These are phyloP conservation scores for Penicillium oxalicum DNA, from an alignment of 2,329 filamentous ascomycete genomes.

Conservation along the genomic window DNA sequence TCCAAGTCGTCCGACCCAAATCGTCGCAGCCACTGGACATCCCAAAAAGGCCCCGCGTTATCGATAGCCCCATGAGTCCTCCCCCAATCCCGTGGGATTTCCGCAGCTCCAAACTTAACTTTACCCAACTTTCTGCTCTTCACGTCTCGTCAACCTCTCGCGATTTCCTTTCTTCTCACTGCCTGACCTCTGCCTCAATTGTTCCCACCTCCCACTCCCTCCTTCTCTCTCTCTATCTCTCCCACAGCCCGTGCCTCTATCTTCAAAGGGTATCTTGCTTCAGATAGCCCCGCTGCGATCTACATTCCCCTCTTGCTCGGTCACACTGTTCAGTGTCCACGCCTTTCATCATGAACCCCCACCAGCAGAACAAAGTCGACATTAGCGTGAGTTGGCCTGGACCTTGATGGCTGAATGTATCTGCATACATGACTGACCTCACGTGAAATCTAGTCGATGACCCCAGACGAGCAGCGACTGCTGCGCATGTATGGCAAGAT, in stretches of 20 bases:
- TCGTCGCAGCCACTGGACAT: neutral
- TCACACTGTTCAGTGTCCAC: slow-evolving; percentile 1
- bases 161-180: slow-evolving; percentile 1
- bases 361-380: slow-evolving; percentile 98
- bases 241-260: neutral
- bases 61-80: slow-evolving; percentile 4
- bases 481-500: slow-evolving; percentile 98
- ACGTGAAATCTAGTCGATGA: slow-evolving; percentile 61
- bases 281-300: slow-evolving; percentile 1
- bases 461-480: slow-evolving; percentile 89
- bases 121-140: slow-evolving; percentile 1
- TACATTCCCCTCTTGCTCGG: neutral
- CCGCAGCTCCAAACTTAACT: slow-evolving; percentile 1
- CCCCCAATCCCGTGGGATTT: slow-evolving; percentile 2
- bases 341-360: slow-evolving; percentile 72
- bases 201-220: neutral
- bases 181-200: neutral
- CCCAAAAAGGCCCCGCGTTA: slow-evolving; percentile 5
- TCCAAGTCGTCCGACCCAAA: too few relatives aligned
- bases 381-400: slow-evolving; percentile 64
- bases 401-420: slow-evolving; percentile 1
- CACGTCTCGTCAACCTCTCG: slow-evolving; percentile 5
- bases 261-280: neutral
- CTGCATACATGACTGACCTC: too few relatives aligned
- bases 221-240: slow-evolving; percentile 3